Evolutionary conservation across 2,329 filamentous ascomycete genomes (phyloP).

Genomic region (Colletotrichum chlorophyti): DNA sequence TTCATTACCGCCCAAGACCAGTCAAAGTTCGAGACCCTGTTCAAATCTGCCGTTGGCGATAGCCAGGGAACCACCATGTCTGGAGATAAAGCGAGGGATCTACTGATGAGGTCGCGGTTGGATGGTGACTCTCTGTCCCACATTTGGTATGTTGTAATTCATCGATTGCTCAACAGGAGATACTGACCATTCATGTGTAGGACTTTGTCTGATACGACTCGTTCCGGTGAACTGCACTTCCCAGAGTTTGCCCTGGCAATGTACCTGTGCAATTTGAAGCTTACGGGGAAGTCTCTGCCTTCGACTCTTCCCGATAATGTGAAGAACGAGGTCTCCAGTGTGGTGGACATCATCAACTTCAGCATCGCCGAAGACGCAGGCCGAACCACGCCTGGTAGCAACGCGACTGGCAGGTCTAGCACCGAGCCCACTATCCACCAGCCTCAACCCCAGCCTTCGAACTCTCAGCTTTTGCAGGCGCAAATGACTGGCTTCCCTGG

Average conservation of each 20-base stretch:
- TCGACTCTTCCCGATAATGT: constrained; percentile 79
- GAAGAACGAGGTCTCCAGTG: constrained; percentile 96
- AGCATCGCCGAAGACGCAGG: constrained; percentile 77
- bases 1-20: constrained; percentile 97
- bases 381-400: constrained; percentile 61
- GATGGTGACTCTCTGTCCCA: constrained; percentile 87
- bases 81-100: constrained; percentile 89
- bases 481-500: constrained; percentile 75
- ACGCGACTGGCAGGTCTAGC: constrained; percentile 63
- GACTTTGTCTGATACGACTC: constrained; percentile 94
- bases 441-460: constrained; percentile 78
- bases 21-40: constrained; percentile 95
- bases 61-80: constrained; percentile 80
- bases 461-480: constrained; percentile 66
- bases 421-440: constrained; percentile 67
- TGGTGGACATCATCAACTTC: constrained; percentile 99
- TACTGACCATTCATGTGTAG: constrained; percentile 49
- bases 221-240: constrained; percentile 94
- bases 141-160: constrained; percentile 75
- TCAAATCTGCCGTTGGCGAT: constrained; percentile 92
- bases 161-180: constrained; percentile 1
- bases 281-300: constrained; percentile 86
- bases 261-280: constrained; percentile 95
- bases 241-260: constrained; percentile 97
- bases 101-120: constrained; percentile 87